Percentiles rank a stretch among this genome's conserved stretches.
phyloP scores from a whole-genome alignment of 495 filamentous ascomycete genomes.

The Echria macrotheca region DNA sequence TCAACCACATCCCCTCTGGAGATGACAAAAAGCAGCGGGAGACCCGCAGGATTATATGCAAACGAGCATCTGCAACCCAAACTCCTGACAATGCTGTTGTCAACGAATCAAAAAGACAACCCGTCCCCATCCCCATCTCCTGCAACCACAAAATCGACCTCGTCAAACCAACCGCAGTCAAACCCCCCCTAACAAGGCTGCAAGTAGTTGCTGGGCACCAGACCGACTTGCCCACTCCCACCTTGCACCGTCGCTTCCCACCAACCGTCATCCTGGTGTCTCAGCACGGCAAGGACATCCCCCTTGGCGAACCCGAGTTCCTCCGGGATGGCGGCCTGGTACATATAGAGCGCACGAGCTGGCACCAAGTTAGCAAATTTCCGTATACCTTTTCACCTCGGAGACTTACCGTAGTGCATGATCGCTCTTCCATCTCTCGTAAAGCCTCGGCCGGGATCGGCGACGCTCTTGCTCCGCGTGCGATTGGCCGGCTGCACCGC shows the following conservation, averaged over 20 bases:
- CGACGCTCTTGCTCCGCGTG: constrained; percentile 76
- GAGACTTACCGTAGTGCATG: constrained; percentile 82
- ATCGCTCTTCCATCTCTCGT: constrained; percentile 83
- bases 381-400: not conserved
- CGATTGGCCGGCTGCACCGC: constrained; percentile 39
- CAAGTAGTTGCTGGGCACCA: constrained; percentile 97
- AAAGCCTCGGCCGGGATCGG: constrained; percentile 63
- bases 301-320: constrained; percentile 93
- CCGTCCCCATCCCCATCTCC: not conserved
- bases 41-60: too few relatives aligned
- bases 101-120: not conserved
- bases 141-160: not conserved
- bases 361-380: constrained; percentile 16
- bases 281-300: constrained; percentile 80
- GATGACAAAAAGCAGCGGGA: too few relatives aligned
- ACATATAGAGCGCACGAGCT: constrained; percentile 94
- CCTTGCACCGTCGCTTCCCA: constrained; percentile 96
- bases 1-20: too few relatives aligned
- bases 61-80: too few relatives aligned
- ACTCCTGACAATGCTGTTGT: constrained; percentile 1
- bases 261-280: constrained; percentile 97
- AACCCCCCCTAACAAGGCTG: constrained; percentile 53
- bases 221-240: constrained; percentile 61
- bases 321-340: constrained; percentile 88
- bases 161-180: not conserved